Evolutionary conservation across 75 land plant species (phyloP).

Genomic region (Pinus tabuliformis): DNA sequence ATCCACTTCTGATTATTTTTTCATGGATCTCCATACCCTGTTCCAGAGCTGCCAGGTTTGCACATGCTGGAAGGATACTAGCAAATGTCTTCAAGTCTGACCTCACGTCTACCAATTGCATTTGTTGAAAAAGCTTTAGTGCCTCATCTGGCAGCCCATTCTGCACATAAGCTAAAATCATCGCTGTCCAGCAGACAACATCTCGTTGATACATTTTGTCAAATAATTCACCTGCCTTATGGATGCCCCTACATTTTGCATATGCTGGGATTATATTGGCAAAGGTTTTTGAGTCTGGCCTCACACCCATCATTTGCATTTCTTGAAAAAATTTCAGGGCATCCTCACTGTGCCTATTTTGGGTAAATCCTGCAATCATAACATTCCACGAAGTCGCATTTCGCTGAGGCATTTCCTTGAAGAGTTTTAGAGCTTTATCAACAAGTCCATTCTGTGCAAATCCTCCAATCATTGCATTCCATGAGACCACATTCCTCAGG

Average conservation of each 20-base stretch:
- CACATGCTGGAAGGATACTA: constrained; percentile 11
- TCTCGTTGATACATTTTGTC: constrained; percentile 13
- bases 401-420: constrained; percentile 10
- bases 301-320: constrained; percentile 10
- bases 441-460: constrained; percentile 12
- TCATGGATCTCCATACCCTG: constrained; percentile 7
- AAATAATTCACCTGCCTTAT: constrained; percentile 16
- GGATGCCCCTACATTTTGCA: constrained; percentile 18
- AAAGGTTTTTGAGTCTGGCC: constrained; percentile 6
- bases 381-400: constrained; percentile 19
- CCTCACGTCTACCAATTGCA: not conserved
- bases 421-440: constrained; percentile 30
- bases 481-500: not conserved
- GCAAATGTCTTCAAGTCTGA: constrained; percentile 13
- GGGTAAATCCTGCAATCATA: constrained; percentile 15
- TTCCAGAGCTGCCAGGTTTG: constrained; percentile 3
- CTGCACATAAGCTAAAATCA: constrained; percentile 12
- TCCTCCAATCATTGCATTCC: constrained; percentile 6
- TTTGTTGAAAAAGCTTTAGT: not conserved
- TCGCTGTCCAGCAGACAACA: constrained; percentile 19
- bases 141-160: not conserved
- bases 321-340: constrained; percentile 7
- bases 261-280: constrained; percentile 11
- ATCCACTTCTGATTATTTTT: not conserved
- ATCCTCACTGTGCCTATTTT: constrained; percentile 1